Evolutionary conservation across 169 alveolate species (phyloP), one percentile per base, ranked within the genome.

Genomic region (Toxoplasma gondii): DNA sequence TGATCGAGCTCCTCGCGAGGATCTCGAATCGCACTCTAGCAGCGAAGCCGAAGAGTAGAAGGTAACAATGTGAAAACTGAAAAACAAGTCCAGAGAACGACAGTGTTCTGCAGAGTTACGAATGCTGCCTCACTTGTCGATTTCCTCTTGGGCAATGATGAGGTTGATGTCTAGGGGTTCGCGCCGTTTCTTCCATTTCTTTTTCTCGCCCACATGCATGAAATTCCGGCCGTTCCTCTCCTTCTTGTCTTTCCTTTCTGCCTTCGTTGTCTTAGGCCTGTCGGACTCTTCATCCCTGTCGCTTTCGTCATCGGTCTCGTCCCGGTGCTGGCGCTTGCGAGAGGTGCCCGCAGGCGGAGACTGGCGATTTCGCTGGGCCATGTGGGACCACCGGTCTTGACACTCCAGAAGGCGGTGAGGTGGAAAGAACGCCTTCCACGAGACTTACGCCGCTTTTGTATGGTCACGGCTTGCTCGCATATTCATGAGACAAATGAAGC

Each of bases 111-210:
- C n/a, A n/a, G n/a, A n/a, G n/a, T n/a, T n/a, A n/a, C n/a, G n/a
- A n/a, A n/a, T n/a, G n/a, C n/a, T 12, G 58, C n/a, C 86, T 78
- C 24, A 41, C 69, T 44, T 82, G 90, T 82, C 90, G 19, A 82
- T 43, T 27, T 82, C 90, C n/a, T 82, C 90, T 43, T 82, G 90
- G 12, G 90, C 90, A 44, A 82, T 36, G 90, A 82, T 82, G 67
- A 82, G 90, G 41, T 82, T 82, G 38, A 82, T 12, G 24, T 82
- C 90, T 43, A 82, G 90, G 31, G 90, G 90, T 67, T 82, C 90
- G 12, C 90, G 90, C 34, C 64, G n/a, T 31, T 82, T 82, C 38
- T 27, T 82, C 90, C 90, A 82, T 38, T 36, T 38, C 41, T 43
- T 38, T 31, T 82, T 82, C 38, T 82, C 90, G 4, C 69, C 90